A percentile compares a stretch with the other conserved stretches of the same genome.
phyloP scores from a whole-genome alignment of 2,329 filamentous ascomycete species.

The Pseudovirgaria hyperparasitica region DNA sequence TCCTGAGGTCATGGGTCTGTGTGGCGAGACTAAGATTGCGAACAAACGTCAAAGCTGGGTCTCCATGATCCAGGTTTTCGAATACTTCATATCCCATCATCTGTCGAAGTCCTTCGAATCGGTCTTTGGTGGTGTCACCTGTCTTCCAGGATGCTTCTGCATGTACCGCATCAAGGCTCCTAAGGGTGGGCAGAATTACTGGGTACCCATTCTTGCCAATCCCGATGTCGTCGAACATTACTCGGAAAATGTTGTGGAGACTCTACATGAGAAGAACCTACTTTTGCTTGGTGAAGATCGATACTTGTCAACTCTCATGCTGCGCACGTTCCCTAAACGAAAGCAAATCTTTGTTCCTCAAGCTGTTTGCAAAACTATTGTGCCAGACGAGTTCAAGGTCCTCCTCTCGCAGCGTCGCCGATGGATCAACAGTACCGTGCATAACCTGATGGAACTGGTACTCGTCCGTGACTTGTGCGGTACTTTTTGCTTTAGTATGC shows the following conservation, averaged over 20 bases:
- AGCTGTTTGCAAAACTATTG: constrained; percentile 96
- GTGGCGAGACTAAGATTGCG: constrained; percentile 98
- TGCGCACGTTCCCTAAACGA: constrained; percentile 95
- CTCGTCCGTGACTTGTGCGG: constrained; percentile 92
- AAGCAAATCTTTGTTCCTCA: constrained; percentile 98
- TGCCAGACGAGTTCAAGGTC: constrained; percentile 85
- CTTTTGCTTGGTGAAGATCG: constrained; percentile 86
- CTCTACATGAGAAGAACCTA: constrained; percentile 93
- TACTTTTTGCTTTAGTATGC: constrained; percentile 99
- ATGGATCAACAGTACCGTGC: constrained; percentile 99
- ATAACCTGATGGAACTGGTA: constrained; percentile 96
- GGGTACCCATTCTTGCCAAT: constrained; percentile 96
- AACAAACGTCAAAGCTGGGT: constrained; percentile 96
- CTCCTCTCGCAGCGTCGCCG: constrained; percentile 86
- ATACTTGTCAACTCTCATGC: constrained; percentile 92
- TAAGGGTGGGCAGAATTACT: constrained; percentile 97
- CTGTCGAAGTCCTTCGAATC: constrained; percentile 95
- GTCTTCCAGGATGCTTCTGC: constrained; percentile 96
- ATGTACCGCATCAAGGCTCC: constrained; percentile 99
- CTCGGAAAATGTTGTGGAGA: constrained; percentile 97
- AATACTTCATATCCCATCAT: constrained; percentile 99
- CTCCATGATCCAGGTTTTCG: constrained; percentile 95
- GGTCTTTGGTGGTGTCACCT: constrained; percentile 97
- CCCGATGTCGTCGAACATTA: constrained; percentile 98
- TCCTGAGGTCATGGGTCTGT: constrained; percentile 97